Evolutionary conservation across 2,329 filamentous ascomycete species (phyloP).

Genomic region (Sclerotiophoma versabilis): DNA sequence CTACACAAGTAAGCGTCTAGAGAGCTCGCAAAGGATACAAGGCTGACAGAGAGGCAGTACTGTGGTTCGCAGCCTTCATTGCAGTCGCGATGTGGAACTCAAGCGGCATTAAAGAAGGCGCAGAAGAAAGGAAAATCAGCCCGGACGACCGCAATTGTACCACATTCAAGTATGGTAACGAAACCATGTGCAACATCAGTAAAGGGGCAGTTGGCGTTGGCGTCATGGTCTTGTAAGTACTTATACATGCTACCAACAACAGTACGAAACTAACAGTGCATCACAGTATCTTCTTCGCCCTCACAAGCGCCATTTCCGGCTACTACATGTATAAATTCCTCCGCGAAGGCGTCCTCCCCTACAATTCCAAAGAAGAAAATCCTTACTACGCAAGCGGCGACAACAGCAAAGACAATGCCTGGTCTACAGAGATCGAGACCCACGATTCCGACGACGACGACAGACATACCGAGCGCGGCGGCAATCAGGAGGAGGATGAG

Average conservation of each 20-base stretch:
- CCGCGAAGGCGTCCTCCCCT: constrained; percentile 63
- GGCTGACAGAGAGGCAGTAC: constrained; percentile 37
- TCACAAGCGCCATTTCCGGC: constrained; percentile 61
- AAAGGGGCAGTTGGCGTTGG: constrained; percentile 64
- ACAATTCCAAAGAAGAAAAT: constrained; percentile 51
- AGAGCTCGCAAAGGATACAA: not conserved
- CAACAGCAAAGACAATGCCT: constrained; percentile 50
- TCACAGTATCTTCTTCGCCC: constrained; percentile 60
- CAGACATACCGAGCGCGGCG: constrained; percentile 48
- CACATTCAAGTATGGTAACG: constrained; percentile 62
- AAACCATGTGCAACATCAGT: constrained; percentile 63
- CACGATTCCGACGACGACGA: constrained; percentile 50
- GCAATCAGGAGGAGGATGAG: constrained; percentile 58
- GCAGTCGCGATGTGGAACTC: constrained; percentile 64
- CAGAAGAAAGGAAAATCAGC: constrained; percentile 49
- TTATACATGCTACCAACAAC: not conserved
- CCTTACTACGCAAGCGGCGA: constrained; percentile 51
- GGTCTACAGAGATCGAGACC: constrained; percentile 54
- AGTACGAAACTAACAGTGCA: not conserved
- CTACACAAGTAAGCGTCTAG: constrained; percentile 39
- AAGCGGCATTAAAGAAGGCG: constrained; percentile 60
- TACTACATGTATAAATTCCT: constrained; percentile 64
- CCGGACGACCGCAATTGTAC: constrained; percentile 59
- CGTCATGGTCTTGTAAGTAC: constrained; percentile 63
- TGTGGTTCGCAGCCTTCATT: constrained; percentile 68